Base-by-base conservation (phyloP, 352 stramenopile genomes). In the Globisporangium ultimum region DNA sequence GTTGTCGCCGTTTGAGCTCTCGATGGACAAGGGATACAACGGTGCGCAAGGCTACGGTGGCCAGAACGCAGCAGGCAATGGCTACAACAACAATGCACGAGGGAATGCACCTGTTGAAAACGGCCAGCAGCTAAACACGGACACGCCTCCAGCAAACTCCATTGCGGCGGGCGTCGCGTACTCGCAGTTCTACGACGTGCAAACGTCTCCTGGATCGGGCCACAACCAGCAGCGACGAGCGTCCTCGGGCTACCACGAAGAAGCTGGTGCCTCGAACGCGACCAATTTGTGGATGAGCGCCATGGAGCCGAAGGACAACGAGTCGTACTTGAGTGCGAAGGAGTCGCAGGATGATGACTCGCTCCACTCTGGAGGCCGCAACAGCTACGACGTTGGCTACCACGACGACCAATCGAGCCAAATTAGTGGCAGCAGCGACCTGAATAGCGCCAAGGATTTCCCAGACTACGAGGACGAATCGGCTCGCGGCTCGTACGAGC, bases 1-100 rank as follows among this genome's bases (percentile, higher is more conserved):
- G 57, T 60, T 92, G 52, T 92, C 83, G 64, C 83, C 83, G 2
- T 92, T 92, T 53, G 80, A 92, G 68, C 72, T 92, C 36, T 92
- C 83, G 36, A 89, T 92, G 80, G 83, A 92, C 71, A 92, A 92
- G 77, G 77, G 76, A 38, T 89, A 87, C 70, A 72, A 67, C 43
- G 68, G 50, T 36, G 61, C 59, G n/a, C 69, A 80, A 55, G 72
- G 73, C 58, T 80, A 84, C 67, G 80, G 78, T 57, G 63, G 68
- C 41, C 67, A 61, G 17, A 69, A 41, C 11, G 57, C 71, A 11
- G 62, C 66, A 28, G 66, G 67, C 32, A 55, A 58, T 22, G 52
- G 45, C 24, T 34, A 60, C 22, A 12, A 53, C 41, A 43, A 55
- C 51, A 24, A 63, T 59, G 41, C 67, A 48, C 63, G 62, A 60